Evolutionary conservation across 306 rosid genomes (phyloP).

Genomic region (Adenanthera pavonina): DNA sequence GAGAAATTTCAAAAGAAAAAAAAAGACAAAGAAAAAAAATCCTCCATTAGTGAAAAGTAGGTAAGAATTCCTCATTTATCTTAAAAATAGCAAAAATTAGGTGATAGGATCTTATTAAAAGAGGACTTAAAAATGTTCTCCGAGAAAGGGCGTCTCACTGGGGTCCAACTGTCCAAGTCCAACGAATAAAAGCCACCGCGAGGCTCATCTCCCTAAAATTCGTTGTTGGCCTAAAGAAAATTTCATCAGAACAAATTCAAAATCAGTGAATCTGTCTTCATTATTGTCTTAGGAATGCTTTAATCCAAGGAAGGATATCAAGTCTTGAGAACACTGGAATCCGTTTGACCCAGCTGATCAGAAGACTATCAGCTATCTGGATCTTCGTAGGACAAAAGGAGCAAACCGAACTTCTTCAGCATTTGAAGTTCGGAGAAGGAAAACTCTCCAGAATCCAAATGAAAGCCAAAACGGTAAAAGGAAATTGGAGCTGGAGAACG

Average conservation of each 20-base stretch:
- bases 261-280: background rate
- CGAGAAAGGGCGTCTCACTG: background rate
- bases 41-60: background rate
- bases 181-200: background rate
- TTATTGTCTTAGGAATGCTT: background rate
- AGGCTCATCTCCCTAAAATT: background rate
- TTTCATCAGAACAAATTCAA: background rate
- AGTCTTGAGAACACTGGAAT: constrained; percentile 4
- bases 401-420: constrained; percentile 19
- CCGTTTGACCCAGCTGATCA: background rate
- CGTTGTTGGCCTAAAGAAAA: background rate
- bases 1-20: background rate
- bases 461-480: constrained; percentile 63
- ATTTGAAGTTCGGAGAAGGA: constrained; percentile 26
- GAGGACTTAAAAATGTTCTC: background rate
- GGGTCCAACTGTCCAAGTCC: constrained; percentile 5
- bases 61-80: background rate
- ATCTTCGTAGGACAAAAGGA: constrained; percentile 23
- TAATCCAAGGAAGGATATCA: background rate
- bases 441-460: constrained; percentile 39
- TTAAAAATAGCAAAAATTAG: background rate
- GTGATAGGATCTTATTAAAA: background rate
- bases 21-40: background rate
- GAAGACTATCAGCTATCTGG: background rate
- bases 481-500: constrained; percentile 52